Percentiles rank a stretch among this genome's conserved stretches.
These are phyloP conservation scores for Amanita muscaria DNA, from an alignment of 768 basidiomycete genomes.

Conservation along the genomic window DNA sequence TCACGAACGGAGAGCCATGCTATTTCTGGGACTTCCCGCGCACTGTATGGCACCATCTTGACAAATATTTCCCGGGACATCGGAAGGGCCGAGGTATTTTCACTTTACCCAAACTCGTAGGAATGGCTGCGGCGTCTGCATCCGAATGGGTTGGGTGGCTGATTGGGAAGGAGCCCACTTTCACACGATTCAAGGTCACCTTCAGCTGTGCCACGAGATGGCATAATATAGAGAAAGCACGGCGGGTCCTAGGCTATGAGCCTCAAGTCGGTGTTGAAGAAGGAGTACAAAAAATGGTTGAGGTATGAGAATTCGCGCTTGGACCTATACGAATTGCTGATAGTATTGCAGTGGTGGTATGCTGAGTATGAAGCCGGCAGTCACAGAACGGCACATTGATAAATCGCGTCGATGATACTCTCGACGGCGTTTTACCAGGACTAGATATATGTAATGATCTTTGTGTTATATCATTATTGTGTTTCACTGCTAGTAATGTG, in stretches of 20 bases:
- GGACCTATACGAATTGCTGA: background rate
- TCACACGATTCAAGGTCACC: conserved; percentile 79
- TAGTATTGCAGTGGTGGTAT: conserved; percentile 36
- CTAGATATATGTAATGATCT: too few relatives aligned
- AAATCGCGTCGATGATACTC: background rate
- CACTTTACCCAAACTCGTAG: conserved; percentile 54
- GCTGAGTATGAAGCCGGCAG: conserved; percentile 30
- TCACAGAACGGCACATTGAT: conserved; percentile 31
- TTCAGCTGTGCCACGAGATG: conserved; percentile 75
- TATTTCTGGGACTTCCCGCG: conserved; percentile 95
- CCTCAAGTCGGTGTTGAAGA: conserved; percentile 85
- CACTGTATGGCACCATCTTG: conserved; percentile 66
- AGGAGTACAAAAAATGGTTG: conserved; percentile 70
- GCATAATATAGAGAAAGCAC: conserved; percentile 92
- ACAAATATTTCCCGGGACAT: conserved; percentile 48
- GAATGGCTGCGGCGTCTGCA: conserved; percentile 59
- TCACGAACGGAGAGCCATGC: conserved; percentile 93
- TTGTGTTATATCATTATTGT: background rate
- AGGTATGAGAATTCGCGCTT: conserved; percentile 36
- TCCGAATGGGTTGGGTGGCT: conserved; percentile 71
- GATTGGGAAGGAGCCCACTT: conserved; percentile 70
- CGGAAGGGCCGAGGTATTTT: conserved; percentile 30
- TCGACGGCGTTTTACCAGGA: background rate
- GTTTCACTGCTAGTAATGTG: background rate
- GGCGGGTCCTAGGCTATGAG: conserved; percentile 88